Evolutionary conservation across 2,329 filamentous ascomycete genomes (phyloP).

Genomic region (Beauveria medogensis): DNA sequence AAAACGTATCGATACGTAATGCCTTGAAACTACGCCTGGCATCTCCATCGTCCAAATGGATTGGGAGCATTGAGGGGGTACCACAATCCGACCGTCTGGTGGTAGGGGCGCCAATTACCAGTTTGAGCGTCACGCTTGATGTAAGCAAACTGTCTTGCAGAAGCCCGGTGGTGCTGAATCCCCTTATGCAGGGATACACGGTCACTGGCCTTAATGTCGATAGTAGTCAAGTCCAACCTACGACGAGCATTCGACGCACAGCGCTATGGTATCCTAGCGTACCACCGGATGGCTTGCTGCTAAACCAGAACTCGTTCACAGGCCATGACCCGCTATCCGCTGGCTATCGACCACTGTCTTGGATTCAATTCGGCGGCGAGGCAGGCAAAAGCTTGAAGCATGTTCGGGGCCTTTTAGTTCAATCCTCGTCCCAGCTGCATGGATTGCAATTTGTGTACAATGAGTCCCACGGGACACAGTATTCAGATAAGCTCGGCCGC

Average conservation of each 20-base stretch:
- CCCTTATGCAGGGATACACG: neutral
- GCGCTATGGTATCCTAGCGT: neutral
- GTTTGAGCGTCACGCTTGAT: neutral
- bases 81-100: neutral
- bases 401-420: too few species aligned
- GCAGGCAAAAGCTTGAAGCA: too few species aligned
- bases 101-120: neutral
- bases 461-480: too few species aligned
- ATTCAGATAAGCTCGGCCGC: too few species aligned
- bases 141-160: neutral
- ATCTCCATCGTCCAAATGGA: neutral
- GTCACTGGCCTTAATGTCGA: neutral
- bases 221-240: too few species aligned
- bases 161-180: accelerated
- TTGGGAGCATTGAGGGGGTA: neutral
- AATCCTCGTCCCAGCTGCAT: too few species aligned
- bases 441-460: too few species aligned
- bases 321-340: neutral
- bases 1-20: neutral
- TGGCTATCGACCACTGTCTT: neutral
- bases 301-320: neutral
- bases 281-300: neutral
- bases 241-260: neutral
- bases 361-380: neutral
- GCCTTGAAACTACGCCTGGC: neutral